Conservation (phyloP, 2,329 filamentous ascomycete species). For the Alternaria atra region DNA sequence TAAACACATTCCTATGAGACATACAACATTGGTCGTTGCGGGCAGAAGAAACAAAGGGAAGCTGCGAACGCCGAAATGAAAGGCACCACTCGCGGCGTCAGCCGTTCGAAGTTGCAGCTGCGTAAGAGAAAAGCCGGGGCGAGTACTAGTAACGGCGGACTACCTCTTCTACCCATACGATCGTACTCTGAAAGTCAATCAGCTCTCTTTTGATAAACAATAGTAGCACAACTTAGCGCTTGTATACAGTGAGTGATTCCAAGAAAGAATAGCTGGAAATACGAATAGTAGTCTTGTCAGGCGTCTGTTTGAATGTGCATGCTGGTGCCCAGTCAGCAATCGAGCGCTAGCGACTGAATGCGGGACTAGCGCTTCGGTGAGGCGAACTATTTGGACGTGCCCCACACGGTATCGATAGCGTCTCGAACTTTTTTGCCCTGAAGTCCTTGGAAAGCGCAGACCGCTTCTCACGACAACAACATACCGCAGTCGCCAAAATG, state of each 20-base stretch:
- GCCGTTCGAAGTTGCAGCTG: too few species aligned
- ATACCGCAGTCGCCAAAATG: constrained; percentile 40
- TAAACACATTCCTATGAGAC: constrained; percentile 22
- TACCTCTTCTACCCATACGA: not conserved
- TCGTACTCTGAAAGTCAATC: too few species aligned
- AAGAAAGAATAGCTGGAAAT: too few species aligned
- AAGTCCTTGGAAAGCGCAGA: constrained; percentile 22
- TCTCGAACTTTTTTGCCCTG: constrained; percentile 25
- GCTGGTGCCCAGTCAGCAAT: not conserved
- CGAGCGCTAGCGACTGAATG: constrained; percentile 1
- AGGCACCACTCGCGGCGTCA: too few species aligned
- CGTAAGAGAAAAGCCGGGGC: too few species aligned
- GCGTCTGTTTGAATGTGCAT: not conserved
- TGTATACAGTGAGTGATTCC: too few species aligned
- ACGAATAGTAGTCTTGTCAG: too few species aligned
- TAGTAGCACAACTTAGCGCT: not conserved
- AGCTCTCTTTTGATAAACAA: too few species aligned
- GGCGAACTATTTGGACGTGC: constrained; percentile 17
- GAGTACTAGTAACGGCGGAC: too few species aligned
- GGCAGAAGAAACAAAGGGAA: too few species aligned
- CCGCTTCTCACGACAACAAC: constrained; percentile 23
- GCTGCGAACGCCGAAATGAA: not conserved
- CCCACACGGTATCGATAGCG: constrained; percentile 20
- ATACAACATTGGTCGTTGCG: not conserved
- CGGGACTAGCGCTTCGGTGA: constrained; percentile 12